phyloP scores from a whole-genome alignment of 2,329 filamentous ascomycete species.

The Ceratocystis albifundus region DNA sequence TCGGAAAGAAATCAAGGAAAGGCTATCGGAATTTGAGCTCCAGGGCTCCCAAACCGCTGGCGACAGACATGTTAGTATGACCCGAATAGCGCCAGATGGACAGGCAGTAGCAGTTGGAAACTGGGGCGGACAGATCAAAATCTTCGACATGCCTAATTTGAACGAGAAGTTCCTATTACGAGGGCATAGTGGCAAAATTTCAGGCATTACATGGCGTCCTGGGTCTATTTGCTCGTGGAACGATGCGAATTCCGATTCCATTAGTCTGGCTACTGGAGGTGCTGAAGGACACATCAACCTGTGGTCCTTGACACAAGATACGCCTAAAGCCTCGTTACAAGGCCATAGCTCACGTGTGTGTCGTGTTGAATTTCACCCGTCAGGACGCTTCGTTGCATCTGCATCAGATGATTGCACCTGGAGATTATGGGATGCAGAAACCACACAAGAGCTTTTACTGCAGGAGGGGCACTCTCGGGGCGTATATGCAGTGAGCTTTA shows the following conservation, averaged over 20 bases:
- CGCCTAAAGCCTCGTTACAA: conserved; percentile 66
- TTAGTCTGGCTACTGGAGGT: conserved; percentile 84
- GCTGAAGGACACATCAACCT: conserved; percentile 79
- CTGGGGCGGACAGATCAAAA: conserved; percentile 79
- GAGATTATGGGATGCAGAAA: conserved; percentile 90
- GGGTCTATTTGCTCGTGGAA: conserved; percentile 61
- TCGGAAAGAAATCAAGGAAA: conserved; percentile 77
- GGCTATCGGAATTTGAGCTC: conserved; percentile 70
- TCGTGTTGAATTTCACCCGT: conserved; percentile 88
- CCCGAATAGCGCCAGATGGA: conserved; percentile 77
- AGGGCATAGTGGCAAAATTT: conserved; percentile 79
- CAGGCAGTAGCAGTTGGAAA: conserved; percentile 79
- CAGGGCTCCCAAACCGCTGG: conserved; percentile 89
- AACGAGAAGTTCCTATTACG: conserved; percentile 64
- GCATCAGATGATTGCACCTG: conserved; percentile 95
- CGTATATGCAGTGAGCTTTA: conserved; percentile 83
- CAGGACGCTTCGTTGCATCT: conserved; percentile 76
- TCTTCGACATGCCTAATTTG: conserved; percentile 73
- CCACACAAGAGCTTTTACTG: conserved; percentile 67
- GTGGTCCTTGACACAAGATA: conserved; percentile 81
- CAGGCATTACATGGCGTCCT: conserved; percentile 83
- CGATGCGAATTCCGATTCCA: conserved; percentile 57
- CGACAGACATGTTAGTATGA: conserved; percentile 83
- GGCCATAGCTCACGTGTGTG: conserved; percentile 84
- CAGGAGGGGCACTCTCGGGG: conserved; percentile 94